phyloP scores from a whole-genome alignment of 2,329 filamentous ascomycete species.

The Aspergillus caelatus region DNA sequence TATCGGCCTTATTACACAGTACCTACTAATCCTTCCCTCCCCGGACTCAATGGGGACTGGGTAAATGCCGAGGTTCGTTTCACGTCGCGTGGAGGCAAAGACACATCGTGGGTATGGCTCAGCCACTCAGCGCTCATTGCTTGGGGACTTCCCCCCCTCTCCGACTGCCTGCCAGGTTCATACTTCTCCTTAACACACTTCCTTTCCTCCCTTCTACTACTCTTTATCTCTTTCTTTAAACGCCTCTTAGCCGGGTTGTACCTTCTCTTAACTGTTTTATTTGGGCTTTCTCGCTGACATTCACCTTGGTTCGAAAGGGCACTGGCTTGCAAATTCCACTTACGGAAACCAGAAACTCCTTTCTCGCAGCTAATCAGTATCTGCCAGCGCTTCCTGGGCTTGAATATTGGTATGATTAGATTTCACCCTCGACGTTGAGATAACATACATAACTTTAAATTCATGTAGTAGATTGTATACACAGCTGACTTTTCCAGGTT shows the following conservation, averaged over 20 bases:
- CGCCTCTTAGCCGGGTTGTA: not conserved
- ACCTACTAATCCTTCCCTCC: not conserved
- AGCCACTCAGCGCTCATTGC: constrained; percentile 1
- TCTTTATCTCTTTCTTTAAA: not conserved
- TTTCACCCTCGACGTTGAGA: not conserved
- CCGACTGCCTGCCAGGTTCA: not conserved
- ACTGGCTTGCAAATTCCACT: not conserved
- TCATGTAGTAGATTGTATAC: not conserved
- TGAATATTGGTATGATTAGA: not conserved
- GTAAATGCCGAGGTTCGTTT: constrained; percentile 17
- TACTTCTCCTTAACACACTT: not conserved
- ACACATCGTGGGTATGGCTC: constrained; percentile 1
- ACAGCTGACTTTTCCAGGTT: not conserved
- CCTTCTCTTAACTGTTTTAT: not conserved
- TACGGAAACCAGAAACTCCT: not conserved
- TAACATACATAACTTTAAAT: not conserved
- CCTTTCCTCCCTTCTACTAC: not conserved
- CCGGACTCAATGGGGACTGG: not conserved
- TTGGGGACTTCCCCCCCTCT: not conserved
- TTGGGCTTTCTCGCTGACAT: not conserved
- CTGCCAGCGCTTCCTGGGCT: not conserved
- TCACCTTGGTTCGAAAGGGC: not conserved
- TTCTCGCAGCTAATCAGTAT: not conserved
- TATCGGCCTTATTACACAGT: not conserved
- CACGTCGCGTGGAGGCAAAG: constrained; percentile 9